These are phyloP conservation scores for Neurospora terricola DNA, from an alignment of 495 filamentous ascomycete genomes.

Conservation along the genomic window DNA sequence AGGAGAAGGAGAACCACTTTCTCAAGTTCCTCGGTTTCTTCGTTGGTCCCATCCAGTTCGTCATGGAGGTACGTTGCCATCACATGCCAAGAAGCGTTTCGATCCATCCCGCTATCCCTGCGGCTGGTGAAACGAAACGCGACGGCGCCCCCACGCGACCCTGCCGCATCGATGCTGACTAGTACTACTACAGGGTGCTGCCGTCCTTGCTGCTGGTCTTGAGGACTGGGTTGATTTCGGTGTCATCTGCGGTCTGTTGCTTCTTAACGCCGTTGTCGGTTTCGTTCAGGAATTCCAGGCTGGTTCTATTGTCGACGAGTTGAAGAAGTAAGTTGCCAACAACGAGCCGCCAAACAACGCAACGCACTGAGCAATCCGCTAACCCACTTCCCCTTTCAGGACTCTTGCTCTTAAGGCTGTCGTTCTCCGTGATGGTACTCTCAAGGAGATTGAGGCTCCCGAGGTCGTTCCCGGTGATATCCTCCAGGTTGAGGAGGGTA, in stretches of 20 bases:
- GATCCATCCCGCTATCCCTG: slow-evolving; percentile 1
- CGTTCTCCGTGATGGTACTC: slow-evolving; percentile 65
- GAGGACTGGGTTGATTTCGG: slow-evolving; percentile 75
- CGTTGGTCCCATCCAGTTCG: slow-evolving; percentile 84
- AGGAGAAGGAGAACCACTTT: slow-evolving; percentile 76
- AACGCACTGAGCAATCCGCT: not conserved
- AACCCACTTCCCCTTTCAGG: slow-evolving; percentile 12
- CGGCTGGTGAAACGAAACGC: slow-evolving; percentile 20
- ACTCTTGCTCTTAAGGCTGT: slow-evolving; percentile 78
- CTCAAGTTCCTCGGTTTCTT: slow-evolving; percentile 80
- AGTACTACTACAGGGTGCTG: slow-evolving; percentile 19
- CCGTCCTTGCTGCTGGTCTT: slow-evolving; percentile 56
- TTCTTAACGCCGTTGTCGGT: slow-evolving; percentile 77
- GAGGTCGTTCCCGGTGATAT: slow-evolving; percentile 88
- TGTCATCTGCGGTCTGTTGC: slow-evolving; percentile 62
- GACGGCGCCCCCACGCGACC: slow-evolving; percentile 11
- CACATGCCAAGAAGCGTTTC: slow-evolving; percentile 3
- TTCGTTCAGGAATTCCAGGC: slow-evolving; percentile 86
- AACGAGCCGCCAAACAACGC: not conserved
- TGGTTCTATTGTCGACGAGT: slow-evolving; percentile 80
- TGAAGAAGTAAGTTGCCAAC: slow-evolving; percentile 52
- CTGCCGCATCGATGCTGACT: slow-evolving; percentile 13
- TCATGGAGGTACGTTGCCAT: slow-evolving; percentile 67
- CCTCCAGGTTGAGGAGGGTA: slow-evolving; percentile 79
- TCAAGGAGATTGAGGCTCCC: slow-evolving; percentile 62